Evolutionary conservation across 805 yeast genomes (phyloP).

Genomic region (Kodamaea jinghongensis): DNA sequence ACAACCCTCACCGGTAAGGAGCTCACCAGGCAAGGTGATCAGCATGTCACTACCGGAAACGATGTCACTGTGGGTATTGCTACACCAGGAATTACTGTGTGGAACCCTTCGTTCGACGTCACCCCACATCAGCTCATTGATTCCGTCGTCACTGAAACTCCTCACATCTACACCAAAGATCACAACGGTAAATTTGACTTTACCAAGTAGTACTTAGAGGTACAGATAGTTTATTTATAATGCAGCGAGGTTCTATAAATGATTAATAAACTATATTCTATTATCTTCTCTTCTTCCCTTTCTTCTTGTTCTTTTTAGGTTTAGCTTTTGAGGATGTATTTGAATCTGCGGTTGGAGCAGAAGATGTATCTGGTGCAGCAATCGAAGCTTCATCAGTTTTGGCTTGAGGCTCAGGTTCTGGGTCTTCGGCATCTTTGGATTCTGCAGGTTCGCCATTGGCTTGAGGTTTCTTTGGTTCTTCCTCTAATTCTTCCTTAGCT

Average conservation of each 20-base stretch:
- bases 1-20: conserved; percentile 66
- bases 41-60: conserved; percentile 24
- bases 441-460: too few relatives aligned
- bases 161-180: conserved; percentile 49
- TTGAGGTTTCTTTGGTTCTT: too few relatives aligned
- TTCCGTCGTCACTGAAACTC: conserved; percentile 84
- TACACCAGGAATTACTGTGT: conserved; percentile 78
- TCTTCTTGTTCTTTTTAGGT: conserved; percentile 4
- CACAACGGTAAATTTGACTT: conserved; percentile 51
- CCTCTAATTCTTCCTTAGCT: too few relatives aligned
- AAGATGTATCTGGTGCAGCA: too few relatives aligned
- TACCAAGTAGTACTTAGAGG: too few relatives aligned
- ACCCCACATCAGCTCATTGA: conserved; percentile 83
- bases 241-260: conserved; percentile 3
- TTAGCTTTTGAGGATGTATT: neutral
- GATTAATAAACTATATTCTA: conserved; percentile 3
- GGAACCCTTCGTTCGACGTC: conserved; percentile 97
- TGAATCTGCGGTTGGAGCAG: neutral
- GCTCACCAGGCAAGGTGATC: conserved; percentile 1
- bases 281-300: conserved; percentile 2
- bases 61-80: conserved; percentile 69
- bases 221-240: too few relatives aligned
- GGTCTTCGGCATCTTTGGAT: too few relatives aligned
- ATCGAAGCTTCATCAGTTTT: too few relatives aligned
- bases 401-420: too few relatives aligned